A percentile compares a stretch with the other conserved stretches of the same genome.
Conservation (phyloP, 2,329 filamentous ascomycete species). For the Cytospora mali region DNA sequence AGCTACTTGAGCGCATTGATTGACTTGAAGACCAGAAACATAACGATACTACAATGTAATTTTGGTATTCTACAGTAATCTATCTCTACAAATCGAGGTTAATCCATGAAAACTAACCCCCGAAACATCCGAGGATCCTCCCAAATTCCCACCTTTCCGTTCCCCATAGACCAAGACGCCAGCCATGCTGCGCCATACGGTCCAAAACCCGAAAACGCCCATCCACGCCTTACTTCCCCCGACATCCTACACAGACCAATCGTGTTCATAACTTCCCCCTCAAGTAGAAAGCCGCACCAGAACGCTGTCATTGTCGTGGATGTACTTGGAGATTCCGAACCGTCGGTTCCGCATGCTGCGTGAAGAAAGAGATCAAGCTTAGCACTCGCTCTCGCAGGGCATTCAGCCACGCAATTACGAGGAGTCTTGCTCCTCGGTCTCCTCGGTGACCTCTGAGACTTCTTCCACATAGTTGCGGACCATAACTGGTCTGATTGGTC, state of each 20-base stretch:
- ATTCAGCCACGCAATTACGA: too few species aligned
- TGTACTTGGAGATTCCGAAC: not conserved
- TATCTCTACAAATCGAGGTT: not conserved
- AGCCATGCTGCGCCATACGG: not conserved
- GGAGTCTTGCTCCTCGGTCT: too few species aligned
- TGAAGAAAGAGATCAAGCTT: not conserved
- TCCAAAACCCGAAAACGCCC: not conserved
- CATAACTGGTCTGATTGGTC: too few species aligned
- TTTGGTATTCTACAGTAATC: not conserved
- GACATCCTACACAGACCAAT: not conserved
- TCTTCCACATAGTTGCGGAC: too few species aligned
- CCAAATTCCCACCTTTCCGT: not conserved
- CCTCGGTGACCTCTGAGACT: too few species aligned
- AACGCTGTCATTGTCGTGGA: too few species aligned
- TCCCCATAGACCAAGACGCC: not conserved
- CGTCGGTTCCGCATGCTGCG: not conserved
- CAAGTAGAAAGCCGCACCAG: too few species aligned
- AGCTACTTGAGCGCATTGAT: not conserved
- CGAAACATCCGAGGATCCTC: not conserved
- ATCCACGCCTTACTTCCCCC: not conserved
- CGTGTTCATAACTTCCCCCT: too few species aligned
- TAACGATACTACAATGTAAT: not conserved
- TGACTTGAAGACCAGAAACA: not conserved
- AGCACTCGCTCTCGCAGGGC: not conserved
- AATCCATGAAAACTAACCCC: not conserved